Base-by-base conservation (phyloP, 306 rosid genomes). In the Prunus salicina region DNA sequence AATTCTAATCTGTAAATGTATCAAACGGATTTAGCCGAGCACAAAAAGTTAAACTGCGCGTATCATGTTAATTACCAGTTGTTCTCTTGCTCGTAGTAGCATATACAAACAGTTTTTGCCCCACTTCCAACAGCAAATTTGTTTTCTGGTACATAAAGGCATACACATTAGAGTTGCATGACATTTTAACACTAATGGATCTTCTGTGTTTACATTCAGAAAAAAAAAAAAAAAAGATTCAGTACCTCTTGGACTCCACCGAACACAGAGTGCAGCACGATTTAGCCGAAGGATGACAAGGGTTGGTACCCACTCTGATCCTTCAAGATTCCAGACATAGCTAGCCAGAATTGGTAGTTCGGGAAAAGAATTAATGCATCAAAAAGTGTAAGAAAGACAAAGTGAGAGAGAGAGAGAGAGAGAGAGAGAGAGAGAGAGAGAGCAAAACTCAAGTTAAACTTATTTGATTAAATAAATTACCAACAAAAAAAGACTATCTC, bases 91-190 rank as follows among this genome's bases (percentile, higher is more conserved):
- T 95, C 99, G 77, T 95, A 95, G 83, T 95, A 92, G 91, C 97
- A 95, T 79, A 95, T 75, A 84, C 98, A 95, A 82, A 91, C 93
- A 79, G 91, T 92, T 84, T 89, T 95, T 67, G 99, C 97, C 71
- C 99, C 99, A 84, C 98, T 95, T 69, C 99, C 99, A 72, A 95
- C 91, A 55, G 99, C 99, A 60, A 95, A 95, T 86, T 95, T 95
- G 89, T 95, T 95, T 86, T 91, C 99, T 95, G 30, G 79, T 15
- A 15, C 64, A 27, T 8, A 87, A 71, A 64, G 76, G 34, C 49
- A 75, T 69, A 77, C 43, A 49, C 80, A 78, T 78, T 62, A 75
- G 32, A 72, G 46, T 47, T 72, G 71, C 45, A 46, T 60, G 71
- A 76, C 55, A 64, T 56, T 52, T 43, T 24, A 77, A 58, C 2